Evolutionary conservation across 2,329 filamentous ascomycete genomes (phyloP).

Genomic region (Ampelomyces quisqualis): DNA sequence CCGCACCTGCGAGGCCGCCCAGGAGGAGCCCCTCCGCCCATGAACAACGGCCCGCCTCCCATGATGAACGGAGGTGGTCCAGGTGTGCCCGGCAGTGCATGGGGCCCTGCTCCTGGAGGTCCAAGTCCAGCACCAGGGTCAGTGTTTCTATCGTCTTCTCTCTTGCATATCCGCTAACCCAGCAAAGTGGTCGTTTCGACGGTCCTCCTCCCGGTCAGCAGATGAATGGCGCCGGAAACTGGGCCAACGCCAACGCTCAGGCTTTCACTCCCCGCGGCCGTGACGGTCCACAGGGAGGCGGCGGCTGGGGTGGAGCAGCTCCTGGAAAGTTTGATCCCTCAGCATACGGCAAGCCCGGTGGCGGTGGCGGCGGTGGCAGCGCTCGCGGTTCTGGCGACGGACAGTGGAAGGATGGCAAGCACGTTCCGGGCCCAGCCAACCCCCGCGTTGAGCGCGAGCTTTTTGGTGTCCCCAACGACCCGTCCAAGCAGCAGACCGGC

Average conservation of each 20-base stretch:
- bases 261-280: constrained; percentile 56
- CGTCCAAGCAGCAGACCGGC: constrained; percentile 91
- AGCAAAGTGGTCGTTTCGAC: constrained; percentile 31
- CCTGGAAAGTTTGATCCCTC: constrained; percentile 61
- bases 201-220: constrained; percentile 31
- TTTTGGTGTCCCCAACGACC: constrained; percentile 87
- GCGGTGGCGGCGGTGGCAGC: constrained; percentile 54
- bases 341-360: constrained; percentile 59
- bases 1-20: constrained; percentile 69
- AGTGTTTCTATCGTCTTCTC: constrained; percentile 17
- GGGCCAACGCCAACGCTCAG: constrained; percentile 60
- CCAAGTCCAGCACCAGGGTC: constrained; percentile 17
- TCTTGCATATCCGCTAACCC: constrained; percentile 18
- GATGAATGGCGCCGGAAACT: constrained; percentile 58
- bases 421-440: constrained; percentile 86
- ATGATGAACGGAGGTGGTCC: constrained; percentile 56
- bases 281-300: constrained; percentile 32
- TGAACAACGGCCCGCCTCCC: constrained; percentile 40
- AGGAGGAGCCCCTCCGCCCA: constrained; percentile 41
- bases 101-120: constrained; percentile 47
- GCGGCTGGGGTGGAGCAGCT: constrained; percentile 44
- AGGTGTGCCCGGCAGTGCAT: constrained; percentile 64
- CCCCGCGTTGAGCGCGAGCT: constrained; percentile 90
- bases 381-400: constrained; percentile 88
- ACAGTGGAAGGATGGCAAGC: constrained; percentile 95